Percentiles rank a stretch among this genome's conserved stretches.
Conservation (phyloP, 2,329 filamentous ascomycete genomes). For the Thelonectria blattea region DNA sequence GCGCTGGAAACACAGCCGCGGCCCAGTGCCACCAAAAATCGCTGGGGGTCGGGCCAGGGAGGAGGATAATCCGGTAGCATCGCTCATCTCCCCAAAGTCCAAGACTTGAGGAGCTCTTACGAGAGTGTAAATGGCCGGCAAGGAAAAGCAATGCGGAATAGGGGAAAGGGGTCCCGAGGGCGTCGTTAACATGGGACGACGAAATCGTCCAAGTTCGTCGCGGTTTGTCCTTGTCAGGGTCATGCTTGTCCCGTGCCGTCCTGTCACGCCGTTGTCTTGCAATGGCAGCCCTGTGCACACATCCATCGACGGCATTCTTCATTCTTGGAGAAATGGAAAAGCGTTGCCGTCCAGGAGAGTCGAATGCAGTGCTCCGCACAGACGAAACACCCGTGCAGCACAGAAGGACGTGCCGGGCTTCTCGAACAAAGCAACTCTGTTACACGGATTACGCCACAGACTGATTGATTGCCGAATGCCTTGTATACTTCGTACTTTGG, state of each 20-base stretch:
- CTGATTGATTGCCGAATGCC: not conserved
- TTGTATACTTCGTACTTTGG: not conserved
- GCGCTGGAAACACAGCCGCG: not conserved
- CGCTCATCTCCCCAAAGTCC: not conserved
- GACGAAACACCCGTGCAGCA: not conserved
- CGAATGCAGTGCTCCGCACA: not conserved
- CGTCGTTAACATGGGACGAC: slow-evolving; percentile 21
- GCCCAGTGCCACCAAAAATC: not conserved
- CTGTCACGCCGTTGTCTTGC: slow-evolving; percentile 7
- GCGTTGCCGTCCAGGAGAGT: not conserved
- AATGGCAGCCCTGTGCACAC: not conserved
- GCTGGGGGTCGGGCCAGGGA: not conserved
- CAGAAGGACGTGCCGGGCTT: not conserved
- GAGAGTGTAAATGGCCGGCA: not conserved
- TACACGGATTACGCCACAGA: not conserved
- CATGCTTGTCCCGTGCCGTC: slow-evolving; percentile 11
- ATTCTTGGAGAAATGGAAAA: not conserved
- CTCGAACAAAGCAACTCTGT: slow-evolving; percentile 2
- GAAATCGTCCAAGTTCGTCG: slow-evolving; percentile 11
- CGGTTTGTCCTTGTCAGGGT: slow-evolving; percentile 10
- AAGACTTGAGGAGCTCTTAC: slow-evolving; percentile 1
- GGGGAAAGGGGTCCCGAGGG: slow-evolving; percentile 11
- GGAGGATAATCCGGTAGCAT: not conserved
- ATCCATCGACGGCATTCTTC: not conserved
- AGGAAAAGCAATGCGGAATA: slow-evolving; percentile 4